These are phyloP conservation scores for Populus trichocarpa DNA, from an alignment of 441 rosid species.

Conservation along the genomic window DNA sequence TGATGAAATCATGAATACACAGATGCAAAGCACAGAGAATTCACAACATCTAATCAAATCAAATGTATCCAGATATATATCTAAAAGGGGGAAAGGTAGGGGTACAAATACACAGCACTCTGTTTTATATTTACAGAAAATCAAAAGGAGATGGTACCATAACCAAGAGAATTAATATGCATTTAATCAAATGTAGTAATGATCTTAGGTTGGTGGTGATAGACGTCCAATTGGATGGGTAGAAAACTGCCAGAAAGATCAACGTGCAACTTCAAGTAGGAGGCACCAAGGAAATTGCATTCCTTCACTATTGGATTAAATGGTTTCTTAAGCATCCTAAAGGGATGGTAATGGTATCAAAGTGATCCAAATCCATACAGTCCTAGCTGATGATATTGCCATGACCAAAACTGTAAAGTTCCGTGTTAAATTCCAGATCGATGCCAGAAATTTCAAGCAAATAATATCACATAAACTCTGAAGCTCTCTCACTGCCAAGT, in stretches of 20 bases:
- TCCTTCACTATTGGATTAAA: background rate
- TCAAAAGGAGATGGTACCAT: background rate
- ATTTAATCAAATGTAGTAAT: background rate
- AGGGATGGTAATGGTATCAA: background rate
- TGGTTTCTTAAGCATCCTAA: background rate
- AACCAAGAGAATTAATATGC: conserved; percentile 1
- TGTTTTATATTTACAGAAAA: background rate
- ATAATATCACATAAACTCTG: background rate
- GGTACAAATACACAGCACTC: background rate
- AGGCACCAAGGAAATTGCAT: background rate
- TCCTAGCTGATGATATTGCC: background rate
- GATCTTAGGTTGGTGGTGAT: background rate
- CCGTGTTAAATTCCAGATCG: background rate
- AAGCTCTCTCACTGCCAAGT: background rate
- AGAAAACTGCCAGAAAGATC: background rate
- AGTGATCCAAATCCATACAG: background rate
- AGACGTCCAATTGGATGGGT: background rate
- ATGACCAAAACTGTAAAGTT: background rate
- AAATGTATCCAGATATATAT: too few species aligned
- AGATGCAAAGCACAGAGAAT: background rate
- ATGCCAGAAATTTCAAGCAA: background rate
- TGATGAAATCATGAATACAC: background rate
- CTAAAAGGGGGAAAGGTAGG: background rate
- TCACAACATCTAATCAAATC: background rate
- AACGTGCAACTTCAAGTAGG: background rate